Base-by-base conservation (phyloP, 306 rosid genomes). In the Vigna mungo region DNA sequence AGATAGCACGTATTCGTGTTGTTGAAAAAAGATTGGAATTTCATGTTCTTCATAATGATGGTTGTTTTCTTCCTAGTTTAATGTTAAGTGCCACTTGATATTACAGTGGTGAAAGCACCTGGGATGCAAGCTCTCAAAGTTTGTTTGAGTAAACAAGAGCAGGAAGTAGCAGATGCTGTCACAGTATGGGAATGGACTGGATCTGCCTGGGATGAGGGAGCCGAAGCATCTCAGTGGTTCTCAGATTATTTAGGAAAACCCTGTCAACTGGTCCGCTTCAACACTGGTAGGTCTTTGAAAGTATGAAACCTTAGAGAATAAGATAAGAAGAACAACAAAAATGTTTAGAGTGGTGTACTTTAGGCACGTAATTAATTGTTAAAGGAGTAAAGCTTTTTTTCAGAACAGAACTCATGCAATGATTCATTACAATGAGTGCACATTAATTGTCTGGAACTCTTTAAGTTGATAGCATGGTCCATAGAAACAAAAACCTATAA, bases 111-210 rank as follows among this genome's bases (percentile, higher is more conserved):
- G 61, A 89, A 87, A 84, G 96, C 98, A 78, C 97, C 97, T 32
- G 95, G 97, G 53, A 94, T 92, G 98, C 83, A 87, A 72, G 86
- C 81, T 84, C 90, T 94, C 17, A 89, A 88, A 85, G 76, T 94
- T 88, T 82, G 90, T 62, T 75, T 92, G 85, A 75, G 53, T 60
- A 72, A 80, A 77, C 89, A 89, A 8, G 89, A 84, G 4, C 63
- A 4, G 69, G 79, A 59, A 71, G 85, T 79, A 30, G 67, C 91
- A 46, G 68, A 84, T 68, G 93, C 85, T 78, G 79, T 58, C 37
- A 25, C 64, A 1, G 65, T 59, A 25, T 59, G 65, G 65, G 65
- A 58, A 59, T 59, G 65, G 39, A 59, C 17, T 12, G 39, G 39
- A 3, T 25, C 65, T 25, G 39, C 65, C n/a, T 58, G n/a, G 64